Evolutionary conservation across 2,329 filamentous ascomycete genomes (phyloP), one percentile per base, ranked within the genome.

Genomic region (Penicillium expansum): DNA sequence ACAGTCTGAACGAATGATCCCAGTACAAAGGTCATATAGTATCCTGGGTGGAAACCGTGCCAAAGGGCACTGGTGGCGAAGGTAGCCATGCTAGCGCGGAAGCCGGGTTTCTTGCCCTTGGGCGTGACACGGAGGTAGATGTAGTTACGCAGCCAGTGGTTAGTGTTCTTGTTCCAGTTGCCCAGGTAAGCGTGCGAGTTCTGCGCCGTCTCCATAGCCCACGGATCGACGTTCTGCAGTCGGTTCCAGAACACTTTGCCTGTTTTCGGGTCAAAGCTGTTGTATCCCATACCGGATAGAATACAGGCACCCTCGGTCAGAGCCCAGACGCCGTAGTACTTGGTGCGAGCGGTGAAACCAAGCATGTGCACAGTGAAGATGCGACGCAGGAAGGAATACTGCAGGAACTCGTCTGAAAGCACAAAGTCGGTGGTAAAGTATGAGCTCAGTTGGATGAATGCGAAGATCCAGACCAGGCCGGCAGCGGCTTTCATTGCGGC

Each of bases 131-230:
- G 87, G 47, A 99, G 82, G 71, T 97, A 99, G 65, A 99, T 83
- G 71, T 97, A 99, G 74, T 97, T 96, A 45, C 92, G 86, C 59
- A 99, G 79, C 94, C 94, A 99, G 68, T 91, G 86, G 74, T 97
- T 99, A 13, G 94, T 99, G 76, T 97, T 97, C 79, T 97, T 96
- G 74, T 99, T 99, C 94, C 94, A 99, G 68, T 86, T 89, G 48
- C 88, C 93, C 3, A 99, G 82, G 68, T 94, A 97, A 1, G 86
- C 92, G 52, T 93, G 87, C n/a, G 90, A 90, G 72, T 97, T 99
- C 76, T 97, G 92, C 1, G 93, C 94, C 0, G 86, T 82, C 77
- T 99, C 94, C 29, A 99, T 90, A 2, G 84, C 86, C 82, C 86
- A 88, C 0, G 94, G 89, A 63, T 90, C 86, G 64, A 99, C 91